Base-by-base conservation (phyloP, 2,329 filamentous ascomycete species). In the Aspergillus latus region DNA sequence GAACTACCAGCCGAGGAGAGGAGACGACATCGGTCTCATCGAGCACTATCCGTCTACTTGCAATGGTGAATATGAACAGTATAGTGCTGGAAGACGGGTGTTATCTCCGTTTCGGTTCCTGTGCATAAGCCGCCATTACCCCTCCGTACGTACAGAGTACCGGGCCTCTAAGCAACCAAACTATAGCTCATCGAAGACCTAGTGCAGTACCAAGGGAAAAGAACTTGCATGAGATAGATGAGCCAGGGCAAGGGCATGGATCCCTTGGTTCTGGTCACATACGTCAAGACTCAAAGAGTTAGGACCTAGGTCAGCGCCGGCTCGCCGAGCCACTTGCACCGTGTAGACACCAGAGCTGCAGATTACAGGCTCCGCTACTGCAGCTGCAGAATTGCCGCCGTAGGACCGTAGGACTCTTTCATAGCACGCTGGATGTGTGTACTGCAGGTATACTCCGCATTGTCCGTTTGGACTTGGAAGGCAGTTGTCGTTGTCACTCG, bases 151-250 rank as follows among this genome's bases (percentile, higher is more conserved):
- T 45, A 13, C 34, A 13, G 9, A 36, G 13, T 13, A 9, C 34
- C 13, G 34, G 34, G 15, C 42, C 34, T 46, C 15, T 7, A 13
- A 21, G 4, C 37, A 37, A 43, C 11, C 44, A 40, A 46, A 44
- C 40, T 49, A 48, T 43, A 50, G 50, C 36, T 26, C 48, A 28
- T 37, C 49, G 34, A 42, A 46, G 56, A 52, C 32, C 46, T 54
- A 42, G 42, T 50, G 45, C 21, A 54, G 34, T 34, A 60, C 30
- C 63, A 64, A 59, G 63, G 63, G 63, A 64, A 62, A 62, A 62
- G 60, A 59, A 40, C 62, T 52, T 54, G 62, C 62, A 58, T 59
- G 45, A 46, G 42, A 15, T 5, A 16, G 42, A 45, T n/a, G 50
- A 21, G 21, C 21, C 21, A 21, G 21, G 21, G 21, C 50, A 52